Conservation (phyloP, 1,284 basidiomycete species). For the Mycena sp. region DNA sequence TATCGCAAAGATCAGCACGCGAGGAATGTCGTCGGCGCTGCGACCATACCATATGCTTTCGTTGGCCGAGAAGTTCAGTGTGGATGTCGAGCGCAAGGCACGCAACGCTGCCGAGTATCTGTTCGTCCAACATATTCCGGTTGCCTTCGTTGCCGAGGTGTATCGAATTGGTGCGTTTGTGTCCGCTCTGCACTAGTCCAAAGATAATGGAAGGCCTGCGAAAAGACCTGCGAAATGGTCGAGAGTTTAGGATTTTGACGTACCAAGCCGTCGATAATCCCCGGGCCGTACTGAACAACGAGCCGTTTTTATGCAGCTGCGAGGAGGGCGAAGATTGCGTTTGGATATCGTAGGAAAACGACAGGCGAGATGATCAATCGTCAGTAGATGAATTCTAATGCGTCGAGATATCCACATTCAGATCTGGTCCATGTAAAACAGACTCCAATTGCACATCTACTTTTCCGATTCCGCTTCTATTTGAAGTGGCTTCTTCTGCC, state of each 20-base stretch:
- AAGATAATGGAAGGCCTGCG: neutral
- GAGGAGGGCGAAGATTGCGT: neutral
- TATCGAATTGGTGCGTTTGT: neutral
- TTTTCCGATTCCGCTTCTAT: too few species aligned
- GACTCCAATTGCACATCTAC: too few species aligned
- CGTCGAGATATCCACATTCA: too few species aligned
- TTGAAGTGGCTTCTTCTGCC: too few species aligned
- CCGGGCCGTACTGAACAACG: neutral
- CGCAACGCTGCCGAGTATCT: neutral
- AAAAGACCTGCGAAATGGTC: neutral
- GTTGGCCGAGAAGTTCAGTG: neutral
- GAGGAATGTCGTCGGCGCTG: neutral
- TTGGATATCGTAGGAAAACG: too few species aligned
- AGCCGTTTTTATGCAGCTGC: neutral
- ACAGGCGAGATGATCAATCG: too few species aligned
- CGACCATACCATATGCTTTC: neutral
- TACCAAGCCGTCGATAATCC: neutral
- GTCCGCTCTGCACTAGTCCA: neutral
- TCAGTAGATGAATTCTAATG: too few species aligned
- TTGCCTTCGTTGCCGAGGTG: neutral
- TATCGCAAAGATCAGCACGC: neutral
- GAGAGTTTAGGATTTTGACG: too few species aligned
- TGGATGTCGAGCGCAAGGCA: neutral
- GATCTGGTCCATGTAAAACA: too few species aligned
- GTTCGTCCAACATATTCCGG: neutral